Percentiles rank a stretch among this genome's conserved stretches.
phyloP scores from a whole-genome alignment of 441 rosid species.

The Erysimum pusillum region DNA sequence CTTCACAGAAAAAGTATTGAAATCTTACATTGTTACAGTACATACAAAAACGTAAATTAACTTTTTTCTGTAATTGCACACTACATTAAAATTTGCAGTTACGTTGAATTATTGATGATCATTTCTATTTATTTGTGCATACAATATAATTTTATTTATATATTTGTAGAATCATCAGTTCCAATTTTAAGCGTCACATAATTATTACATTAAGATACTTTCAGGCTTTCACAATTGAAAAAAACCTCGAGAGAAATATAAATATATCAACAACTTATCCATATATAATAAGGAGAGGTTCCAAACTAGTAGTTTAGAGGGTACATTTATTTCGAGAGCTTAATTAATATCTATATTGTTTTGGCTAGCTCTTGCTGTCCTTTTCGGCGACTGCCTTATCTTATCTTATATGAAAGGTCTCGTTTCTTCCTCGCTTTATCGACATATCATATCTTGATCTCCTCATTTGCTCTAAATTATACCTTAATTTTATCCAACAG shows the following conservation, averaged over 20 bases:
- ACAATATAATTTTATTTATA: neutral
- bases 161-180: neutral
- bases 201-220: conserved; percentile 6
- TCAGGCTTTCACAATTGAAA: conserved; percentile 12
- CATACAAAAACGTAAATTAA: neutral
- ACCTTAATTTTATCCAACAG: neutral
- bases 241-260: neutral
- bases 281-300: conserved; percentile 32
- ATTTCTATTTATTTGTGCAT: neutral
- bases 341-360: neutral
- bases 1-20: neutral
- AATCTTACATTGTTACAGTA: neutral
- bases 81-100: conserved; percentile 14
- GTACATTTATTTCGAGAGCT: conserved; percentile 29
- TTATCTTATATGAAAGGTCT: conserved; percentile 46
- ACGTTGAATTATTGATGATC: conserved; percentile 1
- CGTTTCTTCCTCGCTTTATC: conserved; percentile 41
- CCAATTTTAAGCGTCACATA: neutral
- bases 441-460: conserved; percentile 7
- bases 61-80: neutral
- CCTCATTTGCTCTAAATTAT: neutral
- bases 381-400: conserved; percentile 27
- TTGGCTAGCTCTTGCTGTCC: conserved; percentile 27
- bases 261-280: conserved; percentile 29
- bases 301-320: conserved; percentile 14